Conservation (phyloP, 176 grass and related monocot species). For the Saccharum spontaneum region DNA sequence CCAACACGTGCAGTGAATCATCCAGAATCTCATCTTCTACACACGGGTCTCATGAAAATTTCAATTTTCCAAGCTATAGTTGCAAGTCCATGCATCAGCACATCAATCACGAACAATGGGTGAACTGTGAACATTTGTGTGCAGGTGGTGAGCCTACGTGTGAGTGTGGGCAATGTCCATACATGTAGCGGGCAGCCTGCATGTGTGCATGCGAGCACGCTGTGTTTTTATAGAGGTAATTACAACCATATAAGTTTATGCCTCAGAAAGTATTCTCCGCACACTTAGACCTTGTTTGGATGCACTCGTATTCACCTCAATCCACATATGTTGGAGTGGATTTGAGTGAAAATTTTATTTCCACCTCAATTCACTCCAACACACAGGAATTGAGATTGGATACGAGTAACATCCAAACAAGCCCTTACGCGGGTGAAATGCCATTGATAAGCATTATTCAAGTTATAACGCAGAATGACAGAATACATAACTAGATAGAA, state of each 20-base stretch:
- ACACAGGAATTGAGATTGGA: neutral
- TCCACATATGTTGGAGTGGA: neutral
- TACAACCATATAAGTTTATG: neutral
- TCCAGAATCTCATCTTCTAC: slow-evolving; percentile 13
- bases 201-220: neutral
- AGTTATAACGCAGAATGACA: neutral
- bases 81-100: neutral
- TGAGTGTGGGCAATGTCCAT: neutral
- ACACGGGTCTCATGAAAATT: neutral
- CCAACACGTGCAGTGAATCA: neutral
- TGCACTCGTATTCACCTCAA: too few species aligned
- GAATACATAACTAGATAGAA: slow-evolving; percentile 13
- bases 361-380: too few species aligned
- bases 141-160: neutral
- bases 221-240: neutral
- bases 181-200: neutral
- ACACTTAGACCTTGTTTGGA: neutral
- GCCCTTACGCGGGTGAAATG: neutral
- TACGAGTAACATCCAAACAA: neutral
- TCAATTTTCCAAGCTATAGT: neutral
- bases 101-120: slow-evolving; percentile 4
- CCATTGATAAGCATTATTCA: neutral
- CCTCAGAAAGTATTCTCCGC: neutral
- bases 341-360: neutral
- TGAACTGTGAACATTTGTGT: neutral